Percentiles rank a stretch among this genome's conserved stretches.
phyloP scores from a whole-genome alignment of 2,329 filamentous ascomycete genomes.

The Aspergillus terreus region DNA sequence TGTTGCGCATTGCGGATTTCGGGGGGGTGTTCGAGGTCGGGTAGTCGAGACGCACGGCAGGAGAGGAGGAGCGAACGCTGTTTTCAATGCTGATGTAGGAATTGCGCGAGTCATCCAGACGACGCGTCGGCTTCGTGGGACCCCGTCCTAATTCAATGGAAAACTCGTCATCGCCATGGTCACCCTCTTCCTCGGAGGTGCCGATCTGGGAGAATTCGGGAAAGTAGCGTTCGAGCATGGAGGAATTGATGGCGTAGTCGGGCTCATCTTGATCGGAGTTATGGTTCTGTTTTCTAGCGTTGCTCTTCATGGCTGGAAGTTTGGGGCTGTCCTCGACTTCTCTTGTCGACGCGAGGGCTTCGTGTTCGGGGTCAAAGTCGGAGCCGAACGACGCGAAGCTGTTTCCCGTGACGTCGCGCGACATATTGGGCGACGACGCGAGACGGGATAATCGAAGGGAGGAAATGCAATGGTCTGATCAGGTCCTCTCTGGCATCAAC shows the following conservation, averaged over 20 bases:
- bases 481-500: background rate
- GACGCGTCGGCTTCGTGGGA: slow-evolving; percentile 33
- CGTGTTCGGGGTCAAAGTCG: slow-evolving; percentile 42
- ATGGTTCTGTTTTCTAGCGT: slow-evolving; percentile 10
- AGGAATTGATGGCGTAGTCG: slow-evolving; percentile 45
- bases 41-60: slow-evolving; percentile 37
- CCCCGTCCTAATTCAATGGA: slow-evolving; percentile 59
- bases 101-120: slow-evolving; percentile 49
- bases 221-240: slow-evolving; percentile 44
- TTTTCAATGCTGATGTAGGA: slow-evolving; percentile 48
- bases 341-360: slow-evolving; percentile 38
- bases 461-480: background rate
- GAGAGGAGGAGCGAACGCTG: slow-evolving; percentile 39
- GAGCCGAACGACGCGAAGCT: slow-evolving; percentile 30
- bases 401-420: slow-evolving; percentile 23
- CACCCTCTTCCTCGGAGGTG: slow-evolving; percentile 37
- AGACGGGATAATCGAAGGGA: background rate
- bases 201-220: slow-evolving; percentile 46
- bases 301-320: slow-evolving; percentile 22
- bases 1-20: slow-evolving; percentile 27
- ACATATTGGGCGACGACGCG: slow-evolving; percentile 14
- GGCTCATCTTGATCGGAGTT: slow-evolving; percentile 29
- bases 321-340: slow-evolving; percentile 29
- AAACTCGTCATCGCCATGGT: slow-evolving; percentile 41
- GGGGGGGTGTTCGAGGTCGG: slow-evolving; percentile 33